phyloP scores from a whole-genome alignment of 345 rosid genomes.

The Anastatica hierochuntica region DNA sequence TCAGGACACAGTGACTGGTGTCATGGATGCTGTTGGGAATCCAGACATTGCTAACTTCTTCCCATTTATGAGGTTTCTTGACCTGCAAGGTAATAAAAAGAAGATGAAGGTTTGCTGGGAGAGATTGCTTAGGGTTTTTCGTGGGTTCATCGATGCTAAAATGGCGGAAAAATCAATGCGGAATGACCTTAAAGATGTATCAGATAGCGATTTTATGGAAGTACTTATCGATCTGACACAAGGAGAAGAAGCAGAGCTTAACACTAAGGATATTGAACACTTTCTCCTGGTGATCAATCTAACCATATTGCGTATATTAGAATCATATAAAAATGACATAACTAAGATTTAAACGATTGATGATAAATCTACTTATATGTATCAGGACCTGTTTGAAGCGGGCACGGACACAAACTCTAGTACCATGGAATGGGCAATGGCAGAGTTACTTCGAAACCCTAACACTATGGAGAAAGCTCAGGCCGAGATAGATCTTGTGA shows the following conservation, averaged over 20 bases:
- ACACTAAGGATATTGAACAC: neutral
- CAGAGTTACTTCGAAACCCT: slow-evolving; percentile 17
- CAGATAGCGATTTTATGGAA: slow-evolving; percentile 8
- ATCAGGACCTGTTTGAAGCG: slow-evolving; percentile 31
- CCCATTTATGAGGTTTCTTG: slow-evolving; percentile 19
- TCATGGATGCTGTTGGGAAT: slow-evolving; percentile 6
- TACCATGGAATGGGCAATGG: slow-evolving; percentile 30
- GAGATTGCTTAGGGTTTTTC: slow-evolving; percentile 10
- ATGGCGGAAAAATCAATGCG: neutral
- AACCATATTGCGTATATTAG: too few species aligned
- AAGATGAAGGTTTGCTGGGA: neutral
- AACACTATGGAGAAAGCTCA: slow-evolving; percentile 13
- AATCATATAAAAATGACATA: too few species aligned
- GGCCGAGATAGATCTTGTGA: slow-evolving; percentile 15
- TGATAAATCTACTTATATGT: neutral
- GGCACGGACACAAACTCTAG: slow-evolving; percentile 37
- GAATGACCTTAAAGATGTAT: neutral
- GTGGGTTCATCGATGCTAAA: slow-evolving; percentile 14
- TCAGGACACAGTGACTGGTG: slow-evolving; percentile 6
- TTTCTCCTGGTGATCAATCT: too few species aligned
- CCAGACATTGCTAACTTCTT: slow-evolving; percentile 16
- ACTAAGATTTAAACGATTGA: too few species aligned
- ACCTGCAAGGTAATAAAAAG: slow-evolving; percentile 20
- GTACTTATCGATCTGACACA: slow-evolving; percentile 10
- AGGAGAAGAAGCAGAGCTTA: slow-evolving; percentile 9